Percentiles rank a stretch among this genome's conserved stretches.
phyloP scores from a whole-genome alignment of 176 grass and related monocot genomes.

The Typha latifolia region DNA sequence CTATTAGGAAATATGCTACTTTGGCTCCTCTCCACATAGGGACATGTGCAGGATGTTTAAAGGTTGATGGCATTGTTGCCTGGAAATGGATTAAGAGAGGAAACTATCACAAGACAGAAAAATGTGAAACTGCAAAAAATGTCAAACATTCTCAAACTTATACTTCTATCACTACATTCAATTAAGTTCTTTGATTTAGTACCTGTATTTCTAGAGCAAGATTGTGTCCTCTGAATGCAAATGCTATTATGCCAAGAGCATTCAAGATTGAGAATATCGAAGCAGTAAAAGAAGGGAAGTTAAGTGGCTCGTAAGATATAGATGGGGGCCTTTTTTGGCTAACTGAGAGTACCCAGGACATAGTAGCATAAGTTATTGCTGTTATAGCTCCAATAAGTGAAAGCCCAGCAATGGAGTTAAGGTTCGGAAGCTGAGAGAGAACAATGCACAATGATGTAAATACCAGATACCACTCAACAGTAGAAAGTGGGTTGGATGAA shows the following conservation, averaged over 20 bases:
- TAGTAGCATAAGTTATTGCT: constrained; percentile 79
- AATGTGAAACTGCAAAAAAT: neutral
- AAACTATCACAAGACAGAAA: neutral
- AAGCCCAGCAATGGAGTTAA: constrained; percentile 92
- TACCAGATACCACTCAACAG: constrained; percentile 93
- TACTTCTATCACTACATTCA: neutral
- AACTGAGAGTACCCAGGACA: constrained; percentile 87
- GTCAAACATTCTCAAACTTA: neutral
- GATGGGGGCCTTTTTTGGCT: constrained; percentile 43
- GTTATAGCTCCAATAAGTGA: constrained; percentile 82
- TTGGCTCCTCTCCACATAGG: constrained; percentile 97
- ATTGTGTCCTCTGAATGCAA: constrained; percentile 97
- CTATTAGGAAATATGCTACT: constrained; percentile 71
- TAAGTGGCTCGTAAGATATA: constrained; percentile 57
- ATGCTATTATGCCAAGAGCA: constrained; percentile 89
- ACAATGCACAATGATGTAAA: constrained; percentile 78
- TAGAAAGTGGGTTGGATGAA: constrained; percentile 65
- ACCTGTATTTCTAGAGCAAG: constrained; percentile 98
- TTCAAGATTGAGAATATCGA: constrained; percentile 55
- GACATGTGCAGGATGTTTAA: constrained; percentile 90
- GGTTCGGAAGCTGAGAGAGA: constrained; percentile 96
- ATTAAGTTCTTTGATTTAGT: neutral
- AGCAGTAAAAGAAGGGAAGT: constrained; percentile 38
- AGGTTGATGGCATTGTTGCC: constrained; percentile 96
- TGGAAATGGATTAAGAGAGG: constrained; percentile 15